These are phyloP conservation scores for Catenaria anguillulae DNA, from an alignment of 371 early-diverging fungal species.

Conservation along the genomic window DNA sequence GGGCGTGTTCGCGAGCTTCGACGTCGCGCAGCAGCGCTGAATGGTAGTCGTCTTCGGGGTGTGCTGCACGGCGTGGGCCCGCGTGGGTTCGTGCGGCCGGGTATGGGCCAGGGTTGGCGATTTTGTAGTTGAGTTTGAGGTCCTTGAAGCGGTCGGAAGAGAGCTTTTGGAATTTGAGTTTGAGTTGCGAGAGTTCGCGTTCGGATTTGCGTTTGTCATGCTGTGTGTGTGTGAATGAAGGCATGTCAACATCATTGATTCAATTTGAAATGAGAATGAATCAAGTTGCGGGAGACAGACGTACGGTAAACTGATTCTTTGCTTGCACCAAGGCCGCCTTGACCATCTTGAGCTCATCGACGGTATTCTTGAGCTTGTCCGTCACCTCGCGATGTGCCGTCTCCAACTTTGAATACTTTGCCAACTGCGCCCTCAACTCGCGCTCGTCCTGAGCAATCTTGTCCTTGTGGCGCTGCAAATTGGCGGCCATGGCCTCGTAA, in stretches of 20 bases:
- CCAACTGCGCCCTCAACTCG: background rate
- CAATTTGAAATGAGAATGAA: background rate
- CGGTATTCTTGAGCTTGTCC: too few species aligned
- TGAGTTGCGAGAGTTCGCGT: background rate
- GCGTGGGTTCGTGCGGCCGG: background rate
- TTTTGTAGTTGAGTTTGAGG: background rate
- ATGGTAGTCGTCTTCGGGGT: background rate
- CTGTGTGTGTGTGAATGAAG: background rate
- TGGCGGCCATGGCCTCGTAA: background rate
- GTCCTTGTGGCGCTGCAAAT: background rate
- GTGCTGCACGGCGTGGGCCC: background rate
- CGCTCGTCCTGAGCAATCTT: background rate
- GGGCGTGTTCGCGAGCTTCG: background rate
- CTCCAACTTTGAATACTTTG: background rate
- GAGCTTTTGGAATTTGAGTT: background rate
- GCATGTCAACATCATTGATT: too few species aligned
- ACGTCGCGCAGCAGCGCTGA: background rate
- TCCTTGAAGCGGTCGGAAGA: background rate
- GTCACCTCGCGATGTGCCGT: background rate
- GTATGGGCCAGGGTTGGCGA: background rate
- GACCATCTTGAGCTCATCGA: constrained; percentile 2
- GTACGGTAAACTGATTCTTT: background rate
- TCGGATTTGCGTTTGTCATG: constrained; percentile 7
- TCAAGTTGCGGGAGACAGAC: background rate
- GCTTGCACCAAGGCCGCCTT: background rate